phyloP scores from a whole-genome alignment of 192 early-diverging fungal species.

The Coemansia reversa region DNA sequence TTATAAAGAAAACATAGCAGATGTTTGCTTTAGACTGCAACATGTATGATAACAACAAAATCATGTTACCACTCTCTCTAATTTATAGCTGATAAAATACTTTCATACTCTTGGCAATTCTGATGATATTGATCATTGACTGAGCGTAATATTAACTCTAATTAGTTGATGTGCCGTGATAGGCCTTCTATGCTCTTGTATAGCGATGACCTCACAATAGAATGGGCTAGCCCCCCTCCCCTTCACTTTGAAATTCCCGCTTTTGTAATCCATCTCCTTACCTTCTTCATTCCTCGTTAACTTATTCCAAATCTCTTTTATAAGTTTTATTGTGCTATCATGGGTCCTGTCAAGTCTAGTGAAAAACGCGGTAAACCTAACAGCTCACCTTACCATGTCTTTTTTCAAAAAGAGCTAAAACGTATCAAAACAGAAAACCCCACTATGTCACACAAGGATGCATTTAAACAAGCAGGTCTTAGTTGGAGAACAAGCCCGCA shows the following conservation, averaged over 20 bases:
- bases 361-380: conserved; percentile 26
- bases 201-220: neutral
- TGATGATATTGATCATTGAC: neutral
- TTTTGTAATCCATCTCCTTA: neutral
- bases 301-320: neutral
- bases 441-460: conserved; percentile 44
- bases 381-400: conserved; percentile 31
- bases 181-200: neutral
- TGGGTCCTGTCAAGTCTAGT: conserved; percentile 15
- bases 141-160: too few relatives aligned
- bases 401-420: conserved; percentile 48
- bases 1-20: neutral
- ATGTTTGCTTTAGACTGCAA: neutral
- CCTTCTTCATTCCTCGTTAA: neutral
- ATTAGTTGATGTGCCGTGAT: too few relatives aligned
- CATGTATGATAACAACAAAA: neutral
- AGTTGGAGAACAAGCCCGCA: conserved; percentile 45
- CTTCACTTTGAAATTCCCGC: neutral
- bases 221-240: neutral
- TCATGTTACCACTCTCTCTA: too few relatives aligned
- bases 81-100: conserved; percentile 40
- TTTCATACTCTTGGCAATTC: neutral
- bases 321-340: neutral
- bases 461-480: conserved; percentile 48
- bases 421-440: conserved; percentile 45